phyloP scores from a whole-genome alignment of 331 rosid genomes.

The Stylosanthes scabra region DNA sequence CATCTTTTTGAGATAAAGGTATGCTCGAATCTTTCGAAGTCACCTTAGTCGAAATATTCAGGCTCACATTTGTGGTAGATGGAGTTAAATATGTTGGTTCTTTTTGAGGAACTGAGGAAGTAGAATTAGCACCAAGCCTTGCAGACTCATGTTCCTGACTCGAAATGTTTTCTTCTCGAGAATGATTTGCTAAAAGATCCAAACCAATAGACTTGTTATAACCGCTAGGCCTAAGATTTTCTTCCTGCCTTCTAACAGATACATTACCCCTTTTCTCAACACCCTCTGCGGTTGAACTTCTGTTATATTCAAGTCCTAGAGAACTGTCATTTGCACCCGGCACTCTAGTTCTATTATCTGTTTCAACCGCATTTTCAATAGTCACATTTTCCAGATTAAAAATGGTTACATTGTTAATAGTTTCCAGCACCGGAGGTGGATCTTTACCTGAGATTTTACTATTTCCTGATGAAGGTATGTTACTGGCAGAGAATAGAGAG shows the following conservation, averaged over 20 bases:
- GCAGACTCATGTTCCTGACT: slow-evolving; percentile 29
- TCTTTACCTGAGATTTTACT: slow-evolving; percentile 37
- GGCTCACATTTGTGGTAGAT: slow-evolving; percentile 29
- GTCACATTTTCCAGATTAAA: slow-evolving; percentile 41
- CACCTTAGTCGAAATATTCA: slow-evolving; percentile 33
- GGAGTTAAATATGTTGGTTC: slow-evolving; percentile 32
- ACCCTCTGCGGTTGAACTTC: slow-evolving; percentile 34
- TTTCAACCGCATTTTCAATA: slow-evolving; percentile 28
- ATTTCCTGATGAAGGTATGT: slow-evolving; percentile 33
- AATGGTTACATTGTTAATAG: slow-evolving; percentile 28
- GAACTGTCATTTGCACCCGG: slow-evolving; percentile 32
- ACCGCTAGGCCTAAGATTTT: slow-evolving; percentile 30
- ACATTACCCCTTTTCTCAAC: slow-evolving; percentile 35
- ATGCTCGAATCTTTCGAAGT: slow-evolving; percentile 38
- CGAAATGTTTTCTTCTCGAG: slow-evolving; percentile 29
- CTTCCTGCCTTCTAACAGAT: slow-evolving; percentile 33
- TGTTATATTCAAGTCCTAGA: slow-evolving; percentile 26
- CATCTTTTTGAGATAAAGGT: neutral
- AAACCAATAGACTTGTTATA: slow-evolving; percentile 30
- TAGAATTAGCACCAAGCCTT: slow-evolving; percentile 36
- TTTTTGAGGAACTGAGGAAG: slow-evolving; percentile 37
- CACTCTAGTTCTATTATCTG: slow-evolving; percentile 28
- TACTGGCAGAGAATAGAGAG: neutral
- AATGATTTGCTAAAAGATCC: slow-evolving; percentile 27
- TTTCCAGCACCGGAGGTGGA: slow-evolving; percentile 36